Evolutionary conservation across 805 yeast genomes (phyloP).

Genomic region (Yarrowia keelungensis): DNA sequence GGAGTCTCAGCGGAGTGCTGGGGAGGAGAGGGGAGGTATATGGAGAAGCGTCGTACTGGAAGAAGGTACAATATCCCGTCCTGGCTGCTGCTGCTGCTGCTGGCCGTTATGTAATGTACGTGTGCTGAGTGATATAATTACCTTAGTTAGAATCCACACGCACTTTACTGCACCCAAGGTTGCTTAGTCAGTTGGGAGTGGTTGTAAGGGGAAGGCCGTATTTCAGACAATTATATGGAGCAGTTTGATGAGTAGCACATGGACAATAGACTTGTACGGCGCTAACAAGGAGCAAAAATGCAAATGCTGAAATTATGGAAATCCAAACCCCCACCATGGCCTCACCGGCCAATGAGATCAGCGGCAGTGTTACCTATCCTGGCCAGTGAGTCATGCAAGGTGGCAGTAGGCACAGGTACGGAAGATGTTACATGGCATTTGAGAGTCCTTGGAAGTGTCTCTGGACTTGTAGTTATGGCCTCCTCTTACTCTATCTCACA

Average conservation of each 20-base stretch:
- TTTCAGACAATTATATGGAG: neutral
- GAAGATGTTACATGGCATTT: too few relatives aligned
- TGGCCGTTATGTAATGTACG: constrained; percentile 1
- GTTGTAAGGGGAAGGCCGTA: constrained; percentile 4
- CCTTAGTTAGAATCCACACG: neutral
- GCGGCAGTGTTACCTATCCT: neutral
- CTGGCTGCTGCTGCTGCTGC: neutral
- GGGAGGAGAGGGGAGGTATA: neutral
- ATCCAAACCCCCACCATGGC: too few relatives aligned
- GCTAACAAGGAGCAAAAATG: too few relatives aligned
- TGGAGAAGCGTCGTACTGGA: too few relatives aligned
- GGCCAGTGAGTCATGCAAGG: constrained; percentile 10
- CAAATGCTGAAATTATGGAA: too few relatives aligned
- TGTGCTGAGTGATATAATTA: constrained; percentile 30
- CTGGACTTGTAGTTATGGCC: too few relatives aligned
- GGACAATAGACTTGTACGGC: too few relatives aligned
- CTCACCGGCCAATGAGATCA: neutral
- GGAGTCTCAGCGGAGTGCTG: neutral
- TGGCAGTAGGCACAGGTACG: too few relatives aligned
- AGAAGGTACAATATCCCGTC: neutral
- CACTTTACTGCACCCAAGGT: constrained; percentile 1
- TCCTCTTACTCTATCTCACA: too few relatives aligned
- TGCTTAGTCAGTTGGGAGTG: constrained; percentile 21
- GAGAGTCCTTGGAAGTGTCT: too few relatives aligned
- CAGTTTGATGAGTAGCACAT: too few relatives aligned